Evolutionary conservation across 805 yeast species (phyloP).

Genomic region (Peterozyma xylosa): DNA sequence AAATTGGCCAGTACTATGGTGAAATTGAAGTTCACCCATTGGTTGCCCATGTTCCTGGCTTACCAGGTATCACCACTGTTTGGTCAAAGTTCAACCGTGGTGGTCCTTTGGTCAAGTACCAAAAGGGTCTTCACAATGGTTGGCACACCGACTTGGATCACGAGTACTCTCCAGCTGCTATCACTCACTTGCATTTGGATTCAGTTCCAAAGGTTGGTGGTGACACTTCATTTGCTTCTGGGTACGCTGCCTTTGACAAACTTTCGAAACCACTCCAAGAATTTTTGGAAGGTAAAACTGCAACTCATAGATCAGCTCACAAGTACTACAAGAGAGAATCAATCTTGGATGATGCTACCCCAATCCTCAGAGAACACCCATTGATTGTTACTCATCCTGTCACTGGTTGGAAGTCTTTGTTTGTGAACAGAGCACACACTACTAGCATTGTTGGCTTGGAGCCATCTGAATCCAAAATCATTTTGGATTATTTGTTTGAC

Average conservation of each 20-base stretch:
- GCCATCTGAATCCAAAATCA: conserved; percentile 39
- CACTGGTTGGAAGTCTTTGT: conserved; percentile 55
- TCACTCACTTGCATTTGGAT: conserved; percentile 46
- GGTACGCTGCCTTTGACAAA: conserved; percentile 53
- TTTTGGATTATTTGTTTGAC: conserved; percentile 36
- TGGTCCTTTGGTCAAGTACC: conserved; percentile 12
- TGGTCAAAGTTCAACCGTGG: conserved; percentile 19
- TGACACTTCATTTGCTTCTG: conserved; percentile 50
- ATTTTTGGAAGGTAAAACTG: conserved; percentile 46
- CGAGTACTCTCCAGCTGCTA: conserved; percentile 50
- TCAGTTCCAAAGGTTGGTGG: conserved; percentile 45
- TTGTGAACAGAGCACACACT: conserved; percentile 44
- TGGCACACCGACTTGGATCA: conserved; percentile 54
- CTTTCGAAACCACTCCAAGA: conserved; percentile 41
- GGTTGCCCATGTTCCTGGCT: conserved; percentile 22
- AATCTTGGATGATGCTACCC: conserved; percentile 26
- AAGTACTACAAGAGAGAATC: conserved; percentile 25
- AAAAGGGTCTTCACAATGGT: conserved; percentile 5
- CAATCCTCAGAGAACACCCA: conserved; percentile 52
- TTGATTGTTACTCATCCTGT: conserved; percentile 58
- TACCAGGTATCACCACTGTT: conserved; percentile 25
- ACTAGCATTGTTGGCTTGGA: conserved; percentile 44
- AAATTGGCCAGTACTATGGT: conserved; percentile 34
- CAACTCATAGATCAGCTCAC: conserved; percentile 34
- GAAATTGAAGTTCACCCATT: conserved; percentile 31